A percentile compares a stretch with the other conserved stretches of the same genome.
These are phyloP conservation scores for Hansenula sp. DNA, from an alignment of 1,139 yeast genomes.

Conservation along the genomic window DNA sequence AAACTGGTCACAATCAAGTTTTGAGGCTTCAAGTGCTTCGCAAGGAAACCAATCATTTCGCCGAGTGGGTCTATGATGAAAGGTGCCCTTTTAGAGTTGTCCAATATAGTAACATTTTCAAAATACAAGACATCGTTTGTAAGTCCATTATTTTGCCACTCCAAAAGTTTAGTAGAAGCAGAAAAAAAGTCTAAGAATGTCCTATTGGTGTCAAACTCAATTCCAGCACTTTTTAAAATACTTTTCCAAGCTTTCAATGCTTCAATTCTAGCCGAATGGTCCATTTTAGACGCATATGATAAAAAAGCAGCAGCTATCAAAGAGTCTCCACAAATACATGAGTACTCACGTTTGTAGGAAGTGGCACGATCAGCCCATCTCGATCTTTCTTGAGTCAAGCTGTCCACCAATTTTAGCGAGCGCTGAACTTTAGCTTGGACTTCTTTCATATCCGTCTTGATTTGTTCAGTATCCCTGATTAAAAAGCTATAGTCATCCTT, in stretches of 20 bases:
- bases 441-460: conserved; percentile 63
- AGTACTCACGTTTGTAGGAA: conserved; percentile 44
- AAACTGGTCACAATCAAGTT: conserved; percentile 63
- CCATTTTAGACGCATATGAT: conserved; percentile 59
- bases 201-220: conserved; percentile 39
- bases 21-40: conserved; percentile 28
- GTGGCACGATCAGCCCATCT: conserved; percentile 68
- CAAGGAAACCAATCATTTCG: conserved; percentile 39
- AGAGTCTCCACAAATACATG: conserved; percentile 59
- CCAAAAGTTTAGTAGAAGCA: conserved; percentile 35
- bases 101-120: conserved; percentile 61
- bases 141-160: conserved; percentile 54
- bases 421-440: conserved; percentile 63
- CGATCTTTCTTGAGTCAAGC: conserved; percentile 61
- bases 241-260: conserved; percentile 40
- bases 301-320: conserved; percentile 59
- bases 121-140: conserved; percentile 54
- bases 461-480: conserved; percentile 74
- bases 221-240: conserved; percentile 33
- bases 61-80: conserved; percentile 74
- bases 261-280: conserved; percentile 45
- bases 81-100: conserved; percentile 40
- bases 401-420: conserved; percentile 60
- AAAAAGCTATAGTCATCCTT: conserved; percentile 67
- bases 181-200: conserved; percentile 36